Percentiles rank a stretch among this genome's conserved stretches.
Evolutionary conservation across 306 rosid species (phyloP).

Genomic region (Herpetospermum pedunculosum): DNA sequence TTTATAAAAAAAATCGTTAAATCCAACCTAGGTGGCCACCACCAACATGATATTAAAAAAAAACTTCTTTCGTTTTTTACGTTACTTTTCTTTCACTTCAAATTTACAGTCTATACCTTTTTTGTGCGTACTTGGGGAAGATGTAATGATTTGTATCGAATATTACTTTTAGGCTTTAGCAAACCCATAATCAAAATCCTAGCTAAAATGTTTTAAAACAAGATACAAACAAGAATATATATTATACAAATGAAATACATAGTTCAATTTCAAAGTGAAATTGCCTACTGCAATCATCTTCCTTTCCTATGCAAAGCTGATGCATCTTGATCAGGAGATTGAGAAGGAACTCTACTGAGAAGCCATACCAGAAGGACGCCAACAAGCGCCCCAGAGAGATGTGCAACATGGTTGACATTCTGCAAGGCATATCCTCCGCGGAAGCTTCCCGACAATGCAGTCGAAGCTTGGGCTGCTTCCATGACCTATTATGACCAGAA

Average conservation of each 20-base stretch:
- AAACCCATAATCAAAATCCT: background rate
- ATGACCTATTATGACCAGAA: conserved; percentile 43
- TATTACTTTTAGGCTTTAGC: background rate
- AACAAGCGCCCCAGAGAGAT: conserved; percentile 94
- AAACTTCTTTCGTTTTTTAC: too few species aligned
- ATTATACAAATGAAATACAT: background rate
- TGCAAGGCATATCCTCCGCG: conserved; percentile 47
- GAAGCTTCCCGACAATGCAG: conserved; percentile 48
- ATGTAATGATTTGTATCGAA: too few species aligned
- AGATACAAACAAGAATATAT: background rate
- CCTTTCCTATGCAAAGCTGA: conserved; percentile 18
- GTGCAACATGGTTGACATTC: conserved; percentile 83
- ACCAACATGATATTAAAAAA: too few species aligned
- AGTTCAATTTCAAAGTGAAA: background rate
- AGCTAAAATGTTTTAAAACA: background rate
- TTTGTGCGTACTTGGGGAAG: too few species aligned
- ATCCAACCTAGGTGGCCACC: too few species aligned
- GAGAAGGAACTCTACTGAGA: conserved; percentile 74
- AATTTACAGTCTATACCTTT: too few species aligned
- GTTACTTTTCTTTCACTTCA: too few species aligned
- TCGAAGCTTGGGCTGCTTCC: conserved; percentile 98
- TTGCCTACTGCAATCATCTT: conserved; percentile 5
- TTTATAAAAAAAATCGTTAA: too few species aligned
- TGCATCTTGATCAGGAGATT: conserved; percentile 25
- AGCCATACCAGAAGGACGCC: conserved; percentile 90